Evolutionary conservation across 768 basidiomycete species (phyloP).

Genomic region (Boletellus emodensis): DNA sequence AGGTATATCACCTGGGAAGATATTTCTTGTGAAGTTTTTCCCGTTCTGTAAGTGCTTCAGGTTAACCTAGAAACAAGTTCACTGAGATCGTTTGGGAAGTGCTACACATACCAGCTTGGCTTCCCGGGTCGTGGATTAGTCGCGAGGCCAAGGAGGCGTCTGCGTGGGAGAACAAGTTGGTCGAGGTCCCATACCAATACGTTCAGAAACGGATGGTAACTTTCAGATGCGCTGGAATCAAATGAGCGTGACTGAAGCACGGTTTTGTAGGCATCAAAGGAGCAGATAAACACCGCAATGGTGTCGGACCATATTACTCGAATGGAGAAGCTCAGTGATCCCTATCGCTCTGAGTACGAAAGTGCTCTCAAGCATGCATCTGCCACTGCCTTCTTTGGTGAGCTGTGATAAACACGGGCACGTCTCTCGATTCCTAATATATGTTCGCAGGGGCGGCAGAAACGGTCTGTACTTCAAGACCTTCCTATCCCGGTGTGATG

Average conservation of each 20-base stretch:
- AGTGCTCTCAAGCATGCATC: constrained; percentile 7
- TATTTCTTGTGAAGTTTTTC: constrained; percentile 1
- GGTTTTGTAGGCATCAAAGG: neutral
- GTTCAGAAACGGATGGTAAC: constrained; percentile 28
- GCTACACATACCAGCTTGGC: constrained; percentile 27
- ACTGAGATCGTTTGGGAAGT: constrained; percentile 1
- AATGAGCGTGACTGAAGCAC: neutral
- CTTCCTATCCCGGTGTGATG: no score
- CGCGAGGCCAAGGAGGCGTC: constrained; percentile 20
- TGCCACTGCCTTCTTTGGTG: constrained; percentile 10
- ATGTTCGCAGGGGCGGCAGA: neutral
- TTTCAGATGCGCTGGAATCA: neutral
- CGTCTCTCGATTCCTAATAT: no score
- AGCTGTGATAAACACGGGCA: neutral
- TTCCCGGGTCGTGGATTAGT: constrained; percentile 39
- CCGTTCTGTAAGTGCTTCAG: constrained; percentile 12
- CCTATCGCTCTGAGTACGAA: neutral
- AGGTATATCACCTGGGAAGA: neutral
- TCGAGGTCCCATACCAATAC: constrained; percentile 23
- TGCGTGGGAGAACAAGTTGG: neutral
- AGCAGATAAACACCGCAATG: neutral
- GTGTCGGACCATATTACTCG: constrained; percentile 12
- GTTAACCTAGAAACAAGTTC: neutral
- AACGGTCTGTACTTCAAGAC: neutral
- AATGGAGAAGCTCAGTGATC: constrained; percentile 10